Base-by-base conservation (phyloP, 2,329 filamentous ascomycete genomes). In the Anisogramma anomala region DNA sequence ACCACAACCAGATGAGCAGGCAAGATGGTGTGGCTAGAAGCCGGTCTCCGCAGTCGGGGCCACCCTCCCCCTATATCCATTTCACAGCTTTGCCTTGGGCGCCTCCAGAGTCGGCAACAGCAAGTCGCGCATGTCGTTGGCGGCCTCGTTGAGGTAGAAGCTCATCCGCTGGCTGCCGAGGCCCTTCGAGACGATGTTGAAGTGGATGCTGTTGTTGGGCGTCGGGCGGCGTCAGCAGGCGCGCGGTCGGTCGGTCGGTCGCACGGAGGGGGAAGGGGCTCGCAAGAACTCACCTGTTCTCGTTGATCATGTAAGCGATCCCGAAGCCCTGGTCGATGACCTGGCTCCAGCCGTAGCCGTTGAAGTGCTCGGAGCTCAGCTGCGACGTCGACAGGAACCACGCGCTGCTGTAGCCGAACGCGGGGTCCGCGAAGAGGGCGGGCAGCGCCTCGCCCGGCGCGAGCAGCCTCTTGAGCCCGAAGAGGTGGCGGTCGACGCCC, bases 271-370 rank as follows among this genome's bases (percentile, higher is more conserved):
- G n/a, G n/a, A n/a, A n/a, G n/a, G n/a, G n/a, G n/a, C n/a, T n/a
- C n/a, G n/a, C n/a, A n/a, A n/a, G n/a, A n/a, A 56, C 68, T 62
- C 58, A 85, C 82, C 78, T 88, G 64, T 95, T 94, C 72, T 96
- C 89, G 60, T 98, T 98, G 62, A 98, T 96, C 91, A 98, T 98
- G 62, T 98, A 98, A 28, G 91, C 91, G 58, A 98, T 94, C 50
- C 91, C 91, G 65, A 91, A 98, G 22, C 91, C 91, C 46, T 82
- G 84, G 56, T 96, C 88, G 41, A 96, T 83, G 39, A 98, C 91
- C 68, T 98, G 89, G 58, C 84, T 91, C 91, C 91, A 98, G 33
- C 91, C 91, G 63, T 98, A 98, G 18, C 93, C 91, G 60, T 98
- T 98, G 66, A 96, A 98, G 71, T 84, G 95, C 68, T 98, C 93